Evolutionary conservation across 2,329 filamentous ascomycete genomes (phyloP), one percentile per base, ranked within the genome.

Genomic region (Epichloe elymi): DNA sequence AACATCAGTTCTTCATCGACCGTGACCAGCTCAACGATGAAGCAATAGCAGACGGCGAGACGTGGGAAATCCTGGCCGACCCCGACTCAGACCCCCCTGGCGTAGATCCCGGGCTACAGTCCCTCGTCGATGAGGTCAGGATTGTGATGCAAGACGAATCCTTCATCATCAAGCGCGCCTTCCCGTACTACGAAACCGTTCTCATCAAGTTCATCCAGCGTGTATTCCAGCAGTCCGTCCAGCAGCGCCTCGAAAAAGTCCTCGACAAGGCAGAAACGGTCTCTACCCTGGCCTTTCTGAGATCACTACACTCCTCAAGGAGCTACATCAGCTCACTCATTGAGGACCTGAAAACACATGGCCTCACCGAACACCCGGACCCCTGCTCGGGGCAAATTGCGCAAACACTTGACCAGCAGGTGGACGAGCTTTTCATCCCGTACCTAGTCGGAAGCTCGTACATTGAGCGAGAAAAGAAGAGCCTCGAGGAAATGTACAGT

Each of bases 1-100:
- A 98, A 66, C 94, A 98, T 69, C 89, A 95, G 62, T 98, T 98
- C 75, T 98, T 98, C 70, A 96, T 98, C 62, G 93, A 97, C 64
- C 79, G 90, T 26, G 93, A 89, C 58, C 91, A 97, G 65, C 74
- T 98, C 52, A 86, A 85, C 0, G 90, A 95, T 60, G 90, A 95
- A 64, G 80, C 95, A 15, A 78, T 77, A 3, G 78, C 80, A 12
- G 87, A 93, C 59, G 78, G 76, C 52, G 80, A 88, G 55, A 84
- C 82, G 2, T 96, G 91, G 90, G 91, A 97, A 52, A 83, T 85
- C 58, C 75, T 98, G 49, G 91, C 94, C 45, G 93, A 98, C 62
- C 94, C 94, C 0, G 93, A 98, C 68, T 82, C 87, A 0, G 90
- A 95, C 47, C 86, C 90, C 2, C 90, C 91, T 0, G 86, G 88